Base-by-base conservation (phyloP, 2,329 filamentous ascomycete genomes). In the Ambrosiella xylebori region DNA sequence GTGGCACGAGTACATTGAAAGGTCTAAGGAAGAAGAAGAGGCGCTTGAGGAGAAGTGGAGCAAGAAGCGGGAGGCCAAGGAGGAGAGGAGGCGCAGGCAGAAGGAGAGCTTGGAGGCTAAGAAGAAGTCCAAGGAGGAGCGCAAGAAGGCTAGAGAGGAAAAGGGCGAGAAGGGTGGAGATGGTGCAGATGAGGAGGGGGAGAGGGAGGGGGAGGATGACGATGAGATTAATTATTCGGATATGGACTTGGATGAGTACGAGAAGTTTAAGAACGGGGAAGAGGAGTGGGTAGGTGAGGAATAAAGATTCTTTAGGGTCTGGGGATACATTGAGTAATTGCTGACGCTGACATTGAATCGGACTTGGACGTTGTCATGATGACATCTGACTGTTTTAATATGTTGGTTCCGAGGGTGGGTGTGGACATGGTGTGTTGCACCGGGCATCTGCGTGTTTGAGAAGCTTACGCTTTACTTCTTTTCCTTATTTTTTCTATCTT, bases 1-100 rank as follows among this genome's bases (percentile, higher is more conserved):
- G 86, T 98, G 93, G 93, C 93, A 98, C 69, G 89, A 96, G 68
- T 94, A 88, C 67, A 82, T 97, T 57, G 80, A 84, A 67, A 98
- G 98, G 76, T 82, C 81, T 6, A 81, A 81, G 64, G 78, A 80
- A 15, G 90, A 98, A 69, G 73, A 88, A 59, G 79, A 83, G 66
- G 80, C 85, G 62, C 71, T 96, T 64, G 90, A 97, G 64, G 80
- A 84, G 73, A 79, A 81, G 64, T 97, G 93, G 87, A 84, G 89
- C 64, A 73, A 85, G 71, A 79, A 81, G 65, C 78, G 80, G 59
- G 80, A 82, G 65, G 86, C 93, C 68, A 96, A 94, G 74, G 90
- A 90, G 59, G 80, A 80, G 58, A 77, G 93, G 63, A 85, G 81
- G 71, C 84, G 84, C 67, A 78, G 88, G 65, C 93, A 98, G 68